Evolutionary conservation across 1,284 basidiomycete genomes (phyloP).

Genomic region (Taiwanofungus camphoratus): DNA sequence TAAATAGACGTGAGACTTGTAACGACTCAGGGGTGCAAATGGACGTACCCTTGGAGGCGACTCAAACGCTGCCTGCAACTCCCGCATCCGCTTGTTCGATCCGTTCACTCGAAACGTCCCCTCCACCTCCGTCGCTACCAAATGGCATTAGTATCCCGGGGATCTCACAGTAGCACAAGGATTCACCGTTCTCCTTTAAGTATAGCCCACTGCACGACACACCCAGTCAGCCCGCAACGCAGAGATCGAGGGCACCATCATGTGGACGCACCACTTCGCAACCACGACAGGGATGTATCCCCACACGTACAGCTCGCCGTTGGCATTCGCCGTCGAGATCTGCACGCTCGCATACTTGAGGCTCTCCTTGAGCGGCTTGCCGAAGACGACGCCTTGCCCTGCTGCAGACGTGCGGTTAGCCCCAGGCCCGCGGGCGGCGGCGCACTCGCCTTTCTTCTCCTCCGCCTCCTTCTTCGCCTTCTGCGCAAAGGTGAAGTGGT

Average conservation of each 20-base stretch:
- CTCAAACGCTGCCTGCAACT: slow-evolving; percentile 90
- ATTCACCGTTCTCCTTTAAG: slow-evolving; percentile 83
- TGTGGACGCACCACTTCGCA: slow-evolving; percentile 83
- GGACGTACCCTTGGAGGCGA: slow-evolving; percentile 76
- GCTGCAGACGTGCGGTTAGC: slow-evolving; percentile 6
- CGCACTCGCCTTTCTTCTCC: slow-evolving; percentile 32
- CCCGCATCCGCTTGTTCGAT: slow-evolving; percentile 92
- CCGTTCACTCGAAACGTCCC: slow-evolving; percentile 95
- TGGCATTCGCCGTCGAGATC: slow-evolving; percentile 86
- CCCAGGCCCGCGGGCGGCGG: no score
- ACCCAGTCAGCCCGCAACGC: background rate
- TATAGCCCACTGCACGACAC: slow-evolving; percentile 65
- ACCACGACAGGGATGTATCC: slow-evolving; percentile 96
- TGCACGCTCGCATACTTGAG: slow-evolving; percentile 88
- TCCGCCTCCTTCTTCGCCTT: slow-evolving; percentile 48
- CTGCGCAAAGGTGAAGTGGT: slow-evolving; percentile 62
- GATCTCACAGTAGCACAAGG: background rate
- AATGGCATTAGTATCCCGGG: slow-evolving; percentile 5
- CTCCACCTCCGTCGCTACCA: slow-evolving; percentile 86
- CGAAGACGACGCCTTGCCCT: slow-evolving; percentile 66
- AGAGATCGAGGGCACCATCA: slow-evolving; percentile 1
- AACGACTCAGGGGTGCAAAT: slow-evolving; percentile 3
- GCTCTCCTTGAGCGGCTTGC: slow-evolving; percentile 78
- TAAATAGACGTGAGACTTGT: slow-evolving; percentile 27
- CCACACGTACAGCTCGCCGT: slow-evolving; percentile 83